Evolutionary conservation across 768 basidiomycete genomes (phyloP).

Genomic region (Leccinum uliginosum): DNA sequence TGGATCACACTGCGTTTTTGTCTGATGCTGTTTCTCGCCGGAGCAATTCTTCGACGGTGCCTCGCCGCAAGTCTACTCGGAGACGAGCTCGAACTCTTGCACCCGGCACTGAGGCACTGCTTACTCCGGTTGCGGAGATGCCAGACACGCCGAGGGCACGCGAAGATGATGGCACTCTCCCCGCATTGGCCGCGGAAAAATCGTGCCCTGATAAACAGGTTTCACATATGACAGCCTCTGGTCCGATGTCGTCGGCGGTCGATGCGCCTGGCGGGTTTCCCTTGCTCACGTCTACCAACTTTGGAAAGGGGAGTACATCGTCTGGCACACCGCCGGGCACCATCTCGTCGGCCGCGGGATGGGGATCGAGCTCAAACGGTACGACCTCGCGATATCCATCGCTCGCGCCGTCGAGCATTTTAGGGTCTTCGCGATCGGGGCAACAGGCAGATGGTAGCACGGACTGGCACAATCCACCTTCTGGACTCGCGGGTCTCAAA

Average conservation of each 20-base stretch:
- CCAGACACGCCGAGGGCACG: slow-evolving; percentile 4
- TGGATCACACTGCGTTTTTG: slow-evolving; percentile 9
- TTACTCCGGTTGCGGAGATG: slow-evolving; percentile 19
- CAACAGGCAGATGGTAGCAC: slow-evolving; percentile 10
- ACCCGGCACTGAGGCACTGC: neutral
- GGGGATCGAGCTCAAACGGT: slow-evolving; percentile 14
- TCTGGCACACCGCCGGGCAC: slow-evolving; percentile 16
- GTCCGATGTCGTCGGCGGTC: slow-evolving; percentile 4
- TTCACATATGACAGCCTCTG: slow-evolving; percentile 11
- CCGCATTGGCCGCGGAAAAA: slow-evolving; percentile 1
- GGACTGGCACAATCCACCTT: slow-evolving; percentile 25
- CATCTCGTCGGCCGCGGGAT: slow-evolving; percentile 10
- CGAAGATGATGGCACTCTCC: neutral
- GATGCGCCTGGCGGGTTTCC: slow-evolving; percentile 8
- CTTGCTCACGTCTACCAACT: slow-evolving; percentile 24
- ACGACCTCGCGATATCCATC: slow-evolving; percentile 27
- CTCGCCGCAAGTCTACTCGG: slow-evolving; percentile 13
- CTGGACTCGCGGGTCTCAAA: slow-evolving; percentile 20
- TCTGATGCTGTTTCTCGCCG: slow-evolving; percentile 3
- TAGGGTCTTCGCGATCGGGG: slow-evolving; percentile 4
- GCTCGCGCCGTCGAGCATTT: slow-evolving; percentile 18
- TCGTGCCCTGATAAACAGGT: slow-evolving; percentile 6
- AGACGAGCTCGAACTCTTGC: neutral
- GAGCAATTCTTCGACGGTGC: neutral
- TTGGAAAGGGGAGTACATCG: slow-evolving; percentile 21